Base-by-base conservation (phyloP, 2,329 filamentous ascomycete species). In the Whalleya microplaca region DNA sequence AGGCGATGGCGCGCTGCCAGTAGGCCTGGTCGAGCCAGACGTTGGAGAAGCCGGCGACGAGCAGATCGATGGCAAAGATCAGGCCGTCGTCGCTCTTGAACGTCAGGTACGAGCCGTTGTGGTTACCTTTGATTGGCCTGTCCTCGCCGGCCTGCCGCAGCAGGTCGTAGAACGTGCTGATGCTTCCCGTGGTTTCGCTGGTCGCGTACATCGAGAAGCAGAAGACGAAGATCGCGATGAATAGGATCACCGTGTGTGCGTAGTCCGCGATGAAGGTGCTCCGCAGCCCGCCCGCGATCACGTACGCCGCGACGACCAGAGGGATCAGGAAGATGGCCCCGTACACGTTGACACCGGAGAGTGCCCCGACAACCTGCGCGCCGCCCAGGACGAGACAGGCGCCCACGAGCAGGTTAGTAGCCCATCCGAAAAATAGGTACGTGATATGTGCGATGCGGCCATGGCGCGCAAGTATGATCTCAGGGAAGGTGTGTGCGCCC, bases 1-100 rank as follows among this genome's bases (percentile, higher is more conserved):
- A 74, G 6, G 75, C 75, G 55, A 78, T 77, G 2, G 75, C 76
- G 1, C 75, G 72, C 62, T 78, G 75, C 76, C 75, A 78, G 58
- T 77, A 78, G 1, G 72, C 75, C 64, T 78, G 75, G 57, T 77
- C 75, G 0, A 77, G 67, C 69, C 72, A 77, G 12, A 73, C 71
- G 18, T 64, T 70, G 16, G 61, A 65, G 52, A 78, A 75, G 0
- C 73, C 72, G 0, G 72, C 68, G 0, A 75, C 66, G 37, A 78
- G 71, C 5, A 75, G 49, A 53, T 73, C 69, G 12, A 73, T 62
- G 2, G 71, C 75, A 56, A 76, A 77, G 21, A 75, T 63, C 5
- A 77, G 57, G 0, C 73, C 74, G 9, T 65, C 68, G 29, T 72
- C 65, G 7, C 66, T 71, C 32, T 70, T 71, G 55, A 76, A 72